phyloP scores from a whole-genome alignment of 441 rosid genomes.

The Jatropha podagrica region DNA sequence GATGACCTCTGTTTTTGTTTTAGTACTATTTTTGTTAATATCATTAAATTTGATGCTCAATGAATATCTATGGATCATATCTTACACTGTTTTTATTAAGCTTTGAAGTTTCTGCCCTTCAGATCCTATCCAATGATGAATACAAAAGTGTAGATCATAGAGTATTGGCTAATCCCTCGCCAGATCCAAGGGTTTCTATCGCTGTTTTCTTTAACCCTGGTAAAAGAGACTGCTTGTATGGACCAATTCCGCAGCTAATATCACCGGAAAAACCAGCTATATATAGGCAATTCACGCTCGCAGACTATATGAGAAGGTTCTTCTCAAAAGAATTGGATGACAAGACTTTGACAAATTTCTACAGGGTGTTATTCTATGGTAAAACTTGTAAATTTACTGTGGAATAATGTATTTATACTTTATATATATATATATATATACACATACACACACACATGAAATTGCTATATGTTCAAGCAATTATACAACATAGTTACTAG shows the following conservation, averaged over 20 bases:
- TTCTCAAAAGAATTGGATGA: conserved; percentile 46
- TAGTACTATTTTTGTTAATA: no score
- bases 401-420: no score
- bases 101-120: not conserved
- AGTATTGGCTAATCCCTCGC: conserved; percentile 45
- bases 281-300: conserved; percentile 30
- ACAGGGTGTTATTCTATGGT: conserved; percentile 18
- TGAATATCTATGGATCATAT: no score
- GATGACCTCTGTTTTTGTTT: no score
- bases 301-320: conserved; percentile 36
- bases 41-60: no score
- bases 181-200: conserved; percentile 37
- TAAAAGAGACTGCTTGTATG: conserved; percentile 30
- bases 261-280: conserved; percentile 39
- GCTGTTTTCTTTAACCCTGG: conserved; percentile 43
- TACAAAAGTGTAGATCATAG: conserved; percentile 56
- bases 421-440: no score
- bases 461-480: no score
- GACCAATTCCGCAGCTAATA: conserved; percentile 41
- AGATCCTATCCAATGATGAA: conserved; percentile 56
- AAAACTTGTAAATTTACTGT: no score
- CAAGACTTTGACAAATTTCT: conserved; percentile 38
- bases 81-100: no score
- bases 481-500: no score
- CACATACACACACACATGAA: no score